Percentiles rank a stretch among this genome's conserved stretches.
Evolutionary conservation across 768 basidiomycete genomes (phyloP).

Genomic region (Sarcomyxa edulis): DNA sequence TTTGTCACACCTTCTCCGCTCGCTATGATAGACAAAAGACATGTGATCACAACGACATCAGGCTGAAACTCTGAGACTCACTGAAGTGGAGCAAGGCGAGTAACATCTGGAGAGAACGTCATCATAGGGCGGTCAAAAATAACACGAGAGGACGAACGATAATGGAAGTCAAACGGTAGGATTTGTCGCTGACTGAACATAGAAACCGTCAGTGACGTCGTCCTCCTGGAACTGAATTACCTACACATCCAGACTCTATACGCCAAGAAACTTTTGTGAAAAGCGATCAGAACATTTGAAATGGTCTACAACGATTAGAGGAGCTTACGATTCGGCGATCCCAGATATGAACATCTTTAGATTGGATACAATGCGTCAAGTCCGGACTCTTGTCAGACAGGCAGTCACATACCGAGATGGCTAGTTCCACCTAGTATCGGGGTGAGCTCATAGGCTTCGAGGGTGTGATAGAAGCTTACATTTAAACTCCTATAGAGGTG

Average conservation of each 20-base stretch:
- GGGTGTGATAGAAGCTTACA: conserved; percentile 10
- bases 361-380: neutral
- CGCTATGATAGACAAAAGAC: conserved; percentile 10
- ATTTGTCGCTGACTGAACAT: conserved; percentile 17
- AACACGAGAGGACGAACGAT: conserved; percentile 11
- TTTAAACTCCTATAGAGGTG: conserved; percentile 24
- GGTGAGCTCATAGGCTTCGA: neutral
- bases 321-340: conserved; percentile 24
- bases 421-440: conserved; percentile 17
- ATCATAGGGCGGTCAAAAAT: neutral
- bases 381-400: neutral
- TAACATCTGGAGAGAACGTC: conserved; percentile 11
- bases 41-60: neutral
- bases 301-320: neutral
- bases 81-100: conserved; percentile 24
- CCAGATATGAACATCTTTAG: conserved; percentile 29
- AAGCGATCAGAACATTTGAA: too few relatives aligned
- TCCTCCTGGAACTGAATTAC: neutral
- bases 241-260: conserved; percentile 25
- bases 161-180: conserved; percentile 13
- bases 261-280: conserved; percentile 21
- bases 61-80: conserved; percentile 5
- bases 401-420: conserved; percentile 17
- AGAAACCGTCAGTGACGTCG: neutral
- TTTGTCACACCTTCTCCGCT: conserved; percentile 23